Percentiles rank a stretch among this genome's conserved stretches.
Conservation (phyloP, 176 grass and related monocot species). For the Guadua angustifolia region DNA sequence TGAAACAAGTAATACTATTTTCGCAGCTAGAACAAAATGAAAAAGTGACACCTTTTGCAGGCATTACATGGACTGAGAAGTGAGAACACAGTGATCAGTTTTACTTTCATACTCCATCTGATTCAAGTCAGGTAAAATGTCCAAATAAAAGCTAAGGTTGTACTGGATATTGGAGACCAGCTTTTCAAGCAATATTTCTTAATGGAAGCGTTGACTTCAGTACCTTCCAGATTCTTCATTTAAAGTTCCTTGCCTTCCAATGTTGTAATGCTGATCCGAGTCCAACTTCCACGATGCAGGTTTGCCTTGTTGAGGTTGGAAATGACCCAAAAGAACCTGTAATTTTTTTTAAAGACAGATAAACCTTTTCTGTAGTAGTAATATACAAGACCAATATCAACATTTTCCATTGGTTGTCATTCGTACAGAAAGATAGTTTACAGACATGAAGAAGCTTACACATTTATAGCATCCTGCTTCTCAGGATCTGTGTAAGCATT, state of each 20-base stretch:
- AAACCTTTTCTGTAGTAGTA: not conserved
- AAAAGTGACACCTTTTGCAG: no score
- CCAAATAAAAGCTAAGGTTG: no score
- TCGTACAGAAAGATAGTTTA: slow-evolving; percentile 25
- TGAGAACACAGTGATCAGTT: no score
- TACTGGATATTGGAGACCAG: not conserved
- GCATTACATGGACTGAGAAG: no score
- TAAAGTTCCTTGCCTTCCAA: slow-evolving; percentile 72
- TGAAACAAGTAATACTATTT: no score
- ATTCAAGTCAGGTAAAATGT: no score
- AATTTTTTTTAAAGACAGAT: slow-evolving; percentile 33
- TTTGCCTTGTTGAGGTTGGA: slow-evolving; percentile 91
- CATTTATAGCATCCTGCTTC: slow-evolving; percentile 98
- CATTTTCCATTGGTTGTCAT: slow-evolving; percentile 25
- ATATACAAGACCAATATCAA: slow-evolving; percentile 17
- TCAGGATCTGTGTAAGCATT: slow-evolving; percentile 96
- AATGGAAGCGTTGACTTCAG: slow-evolving; percentile 18
- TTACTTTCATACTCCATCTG: no score
- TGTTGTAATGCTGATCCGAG: slow-evolving; percentile 93
- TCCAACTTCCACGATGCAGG: slow-evolving; percentile 89
- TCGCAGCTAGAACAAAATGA: no score
- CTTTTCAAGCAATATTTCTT: slow-evolving; percentile 35
- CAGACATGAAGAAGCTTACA: slow-evolving; percentile 64
- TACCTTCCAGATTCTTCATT: slow-evolving; percentile 71
- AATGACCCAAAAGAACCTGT: slow-evolving; percentile 93